Evolutionary conservation across 169 alveolate genomes (phyloP).

Genomic region (Plasmodium relictum): DNA sequence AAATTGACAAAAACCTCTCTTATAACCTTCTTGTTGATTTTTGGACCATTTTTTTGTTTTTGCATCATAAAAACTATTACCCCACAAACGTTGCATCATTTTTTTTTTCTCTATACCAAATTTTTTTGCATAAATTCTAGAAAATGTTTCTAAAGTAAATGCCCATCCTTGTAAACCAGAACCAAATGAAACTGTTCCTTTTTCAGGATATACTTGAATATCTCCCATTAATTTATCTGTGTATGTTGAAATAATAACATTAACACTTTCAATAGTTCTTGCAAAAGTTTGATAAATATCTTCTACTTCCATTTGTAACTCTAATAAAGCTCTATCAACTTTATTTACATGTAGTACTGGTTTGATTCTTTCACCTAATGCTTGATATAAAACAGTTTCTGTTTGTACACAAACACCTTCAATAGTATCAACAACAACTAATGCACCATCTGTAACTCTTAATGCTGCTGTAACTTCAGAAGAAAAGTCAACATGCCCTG

Average conservation of each 20-base stretch:
- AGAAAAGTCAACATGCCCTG: conserved; percentile 99
- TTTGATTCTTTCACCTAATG: conserved; percentile 97
- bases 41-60: conserved; percentile 96
- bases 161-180: conserved; percentile 99
- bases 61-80: conserved; percentile 98
- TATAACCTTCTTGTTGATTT: conserved; percentile 88
- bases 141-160: conserved; percentile 97
- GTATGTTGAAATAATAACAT: conserved; percentile 98
- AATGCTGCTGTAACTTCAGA: conserved; percentile 99
- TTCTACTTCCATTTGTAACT: conserved; percentile 98
- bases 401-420: conserved; percentile 99
- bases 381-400: conserved; percentile 99
- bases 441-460: conserved; percentile 99
- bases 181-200: conserved; percentile 99
- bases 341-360: conserved; percentile 99
- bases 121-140: conserved; percentile 96
- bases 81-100: conserved; percentile 99
- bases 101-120: conserved; percentile 95
- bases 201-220: conserved; percentile 96
- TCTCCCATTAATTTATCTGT: conserved; percentile 97
- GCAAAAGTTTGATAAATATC: conserved; percentile 97
- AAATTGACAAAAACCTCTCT: conserved; percentile 98
- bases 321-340: conserved; percentile 98
- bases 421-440: conserved; percentile 99
- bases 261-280: conserved; percentile 97